Evolutionary conservation across 1,139 yeast genomes (phyloP).

Genomic region (Saccharomycopsis hybrid): DNA sequence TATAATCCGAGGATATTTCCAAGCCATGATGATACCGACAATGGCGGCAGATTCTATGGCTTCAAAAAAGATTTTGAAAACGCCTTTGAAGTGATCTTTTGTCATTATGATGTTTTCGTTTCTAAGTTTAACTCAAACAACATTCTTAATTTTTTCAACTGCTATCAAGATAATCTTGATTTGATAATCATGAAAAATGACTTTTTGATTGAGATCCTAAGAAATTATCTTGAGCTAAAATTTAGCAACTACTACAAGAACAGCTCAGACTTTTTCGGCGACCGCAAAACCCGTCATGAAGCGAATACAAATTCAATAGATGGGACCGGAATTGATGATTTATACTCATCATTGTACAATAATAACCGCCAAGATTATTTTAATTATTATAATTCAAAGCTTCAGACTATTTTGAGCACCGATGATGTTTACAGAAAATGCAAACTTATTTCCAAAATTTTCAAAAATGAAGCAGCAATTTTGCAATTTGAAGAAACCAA

Average conservation of each 20-base stretch:
- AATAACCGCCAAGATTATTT: conserved; percentile 11
- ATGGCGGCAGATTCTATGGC: background rate
- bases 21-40: no score
- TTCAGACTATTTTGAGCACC: conserved; percentile 8
- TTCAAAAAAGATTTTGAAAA: conserved; percentile 11
- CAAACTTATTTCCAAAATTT: conserved; percentile 6
- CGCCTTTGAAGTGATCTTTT: conserved; percentile 10
- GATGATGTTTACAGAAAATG: background rate
- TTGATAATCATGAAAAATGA: conserved; percentile 11
- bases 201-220: conserved; percentile 12
- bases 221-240: conserved; percentile 11
- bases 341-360: conserved; percentile 10
- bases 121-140: background rate
- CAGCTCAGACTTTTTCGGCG: background rate
- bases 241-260: conserved; percentile 11
- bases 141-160: conserved; percentile 15
- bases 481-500: conserved; percentile 9
- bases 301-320: no score
- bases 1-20: no score
- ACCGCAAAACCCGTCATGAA: background rate
- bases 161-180: conserved; percentile 10
- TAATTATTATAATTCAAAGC: conserved; percentile 10
- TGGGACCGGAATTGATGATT: background rate
- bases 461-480: conserved; percentile 10
- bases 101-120: conserved; percentile 4